phyloP scores from a whole-genome alignment of 495 filamentous ascomycete species.

The Cladorrhinum samala region DNA sequence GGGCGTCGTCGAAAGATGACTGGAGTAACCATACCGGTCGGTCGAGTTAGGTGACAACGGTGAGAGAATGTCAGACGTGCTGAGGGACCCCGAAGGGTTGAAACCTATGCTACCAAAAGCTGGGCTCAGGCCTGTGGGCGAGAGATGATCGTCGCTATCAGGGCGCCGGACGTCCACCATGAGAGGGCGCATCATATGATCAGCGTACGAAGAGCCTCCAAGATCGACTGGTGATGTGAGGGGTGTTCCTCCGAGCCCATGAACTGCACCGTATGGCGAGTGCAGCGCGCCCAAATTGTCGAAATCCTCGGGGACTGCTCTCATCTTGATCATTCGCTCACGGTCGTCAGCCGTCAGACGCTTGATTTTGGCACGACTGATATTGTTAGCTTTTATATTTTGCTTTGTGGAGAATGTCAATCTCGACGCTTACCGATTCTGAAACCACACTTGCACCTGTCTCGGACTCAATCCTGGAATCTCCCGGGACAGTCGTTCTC shows the following conservation, averaged over 20 bases:
- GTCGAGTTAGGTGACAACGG: conserved; percentile 46
- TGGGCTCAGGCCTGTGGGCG: conserved; percentile 55
- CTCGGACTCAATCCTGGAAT: conserved; percentile 90
- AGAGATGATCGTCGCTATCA: conserved; percentile 52
- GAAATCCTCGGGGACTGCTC: conserved; percentile 86
- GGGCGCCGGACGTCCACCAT: conserved; percentile 55
- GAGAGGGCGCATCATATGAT: conserved; percentile 54
- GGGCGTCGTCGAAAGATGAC: conserved; percentile 40
- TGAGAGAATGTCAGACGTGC: conserved; percentile 46
- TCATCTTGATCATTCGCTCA: conserved; percentile 88
- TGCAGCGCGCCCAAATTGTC: conserved; percentile 87
- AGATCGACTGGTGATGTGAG: conserved; percentile 54
- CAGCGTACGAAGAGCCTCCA: conserved; percentile 40
- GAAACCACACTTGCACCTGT: conserved; percentile 98
- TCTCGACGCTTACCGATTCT: conserved; percentile 69
- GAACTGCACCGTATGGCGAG: conserved; percentile 59
- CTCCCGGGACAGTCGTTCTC: conserved; percentile 82
- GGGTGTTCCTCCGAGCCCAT: conserved; percentile 45
- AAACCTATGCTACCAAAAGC: conserved; percentile 58
- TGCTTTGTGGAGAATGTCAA: too few species aligned
- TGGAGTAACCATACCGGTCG: conserved; percentile 48
- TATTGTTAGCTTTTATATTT: neutral
- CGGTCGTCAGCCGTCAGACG: conserved; percentile 87
- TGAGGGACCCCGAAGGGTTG: conserved; percentile 41
- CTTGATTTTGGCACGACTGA: conserved; percentile 91